Evolutionary conservation across 2,329 filamentous ascomycete genomes (phyloP).

Genomic region (Emergomyces pasteurianus): DNA sequence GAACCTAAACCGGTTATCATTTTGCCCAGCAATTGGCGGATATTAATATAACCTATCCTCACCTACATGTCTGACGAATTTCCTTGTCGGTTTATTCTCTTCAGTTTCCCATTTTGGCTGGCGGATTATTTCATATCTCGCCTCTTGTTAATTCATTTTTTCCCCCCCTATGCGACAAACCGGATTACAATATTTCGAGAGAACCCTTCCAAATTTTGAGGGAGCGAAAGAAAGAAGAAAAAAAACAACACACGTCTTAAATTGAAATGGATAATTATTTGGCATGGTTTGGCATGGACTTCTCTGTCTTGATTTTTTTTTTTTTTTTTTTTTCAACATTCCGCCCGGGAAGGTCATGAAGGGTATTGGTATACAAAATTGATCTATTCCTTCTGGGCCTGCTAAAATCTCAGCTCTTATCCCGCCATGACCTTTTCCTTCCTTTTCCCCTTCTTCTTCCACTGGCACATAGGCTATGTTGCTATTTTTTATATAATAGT

Average conservation of each 20-base stretch:
- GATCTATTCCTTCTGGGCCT: background rate
- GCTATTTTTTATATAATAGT: background rate
- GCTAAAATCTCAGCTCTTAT: background rate
- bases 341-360: background rate
- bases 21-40: background rate
- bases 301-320: background rate
- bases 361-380: background rate
- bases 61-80: conserved; percentile 9
- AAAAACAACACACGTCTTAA: background rate
- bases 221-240: too few species aligned
- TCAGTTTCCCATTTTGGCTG: background rate
- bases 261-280: background rate
- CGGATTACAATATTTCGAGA: background rate
- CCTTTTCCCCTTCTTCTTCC: background rate
- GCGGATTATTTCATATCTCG: background rate
- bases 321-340: background rate
- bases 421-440: background rate
- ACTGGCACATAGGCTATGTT: background rate
- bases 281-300: too few species aligned
- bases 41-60: background rate
- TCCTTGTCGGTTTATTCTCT: conserved; percentile 5
- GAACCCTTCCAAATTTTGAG: too few species aligned
- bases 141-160: background rate
- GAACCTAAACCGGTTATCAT: background rate
- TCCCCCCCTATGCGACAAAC: background rate